phyloP scores from a whole-genome alignment of 495 filamentous ascomycete genomes.

The Astrocystis sublimbata region DNA sequence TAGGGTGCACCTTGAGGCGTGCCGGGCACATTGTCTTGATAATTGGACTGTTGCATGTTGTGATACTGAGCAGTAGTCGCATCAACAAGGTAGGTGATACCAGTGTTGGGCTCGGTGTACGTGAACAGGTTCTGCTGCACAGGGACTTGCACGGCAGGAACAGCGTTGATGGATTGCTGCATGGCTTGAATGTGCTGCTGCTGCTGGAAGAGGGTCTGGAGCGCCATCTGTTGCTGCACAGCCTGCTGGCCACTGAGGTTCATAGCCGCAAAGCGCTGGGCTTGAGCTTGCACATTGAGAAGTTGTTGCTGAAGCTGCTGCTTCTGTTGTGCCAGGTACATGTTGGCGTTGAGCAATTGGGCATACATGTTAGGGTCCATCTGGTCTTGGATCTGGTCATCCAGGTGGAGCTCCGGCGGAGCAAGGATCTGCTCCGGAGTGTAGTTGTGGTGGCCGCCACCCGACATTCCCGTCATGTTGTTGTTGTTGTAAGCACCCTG shows the following conservation, averaged over 20 bases:
- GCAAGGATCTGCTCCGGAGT: slow-evolving; percentile 80
- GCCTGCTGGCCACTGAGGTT: slow-evolving; percentile 54
- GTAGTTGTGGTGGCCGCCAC: slow-evolving; percentile 46
- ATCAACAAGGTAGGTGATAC: slow-evolving; percentile 66
- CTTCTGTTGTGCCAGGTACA: slow-evolving; percentile 85
- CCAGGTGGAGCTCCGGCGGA: slow-evolving; percentile 73
- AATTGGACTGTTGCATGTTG: slow-evolving; percentile 26
- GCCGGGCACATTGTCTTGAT: slow-evolving; percentile 28
- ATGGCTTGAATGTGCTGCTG: slow-evolving; percentile 74
- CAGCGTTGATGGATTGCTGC: slow-evolving; percentile 63
- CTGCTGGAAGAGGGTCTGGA: slow-evolving; percentile 51
- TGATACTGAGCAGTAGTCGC: slow-evolving; percentile 47
- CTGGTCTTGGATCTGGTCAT: slow-evolving; percentile 62
- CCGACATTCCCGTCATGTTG: slow-evolving; percentile 25
- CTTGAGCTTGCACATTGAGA: slow-evolving; percentile 56
- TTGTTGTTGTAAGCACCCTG: slow-evolving; percentile 35
- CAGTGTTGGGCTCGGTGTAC: slow-evolving; percentile 80
- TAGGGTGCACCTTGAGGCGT: slow-evolving; percentile 35
- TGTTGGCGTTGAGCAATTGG: slow-evolving; percentile 79
- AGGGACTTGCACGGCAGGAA: slow-evolving; percentile 34
- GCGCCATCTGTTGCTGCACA: slow-evolving; percentile 43
- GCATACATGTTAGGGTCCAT: slow-evolving; percentile 83
- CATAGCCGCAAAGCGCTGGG: slow-evolving; percentile 77
- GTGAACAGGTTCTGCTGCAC: slow-evolving; percentile 65
- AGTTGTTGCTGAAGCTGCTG: slow-evolving; percentile 72